Base-by-base conservation (phyloP, 108 stramenopile species). In the Fistulifera pelliculosa region DNA sequence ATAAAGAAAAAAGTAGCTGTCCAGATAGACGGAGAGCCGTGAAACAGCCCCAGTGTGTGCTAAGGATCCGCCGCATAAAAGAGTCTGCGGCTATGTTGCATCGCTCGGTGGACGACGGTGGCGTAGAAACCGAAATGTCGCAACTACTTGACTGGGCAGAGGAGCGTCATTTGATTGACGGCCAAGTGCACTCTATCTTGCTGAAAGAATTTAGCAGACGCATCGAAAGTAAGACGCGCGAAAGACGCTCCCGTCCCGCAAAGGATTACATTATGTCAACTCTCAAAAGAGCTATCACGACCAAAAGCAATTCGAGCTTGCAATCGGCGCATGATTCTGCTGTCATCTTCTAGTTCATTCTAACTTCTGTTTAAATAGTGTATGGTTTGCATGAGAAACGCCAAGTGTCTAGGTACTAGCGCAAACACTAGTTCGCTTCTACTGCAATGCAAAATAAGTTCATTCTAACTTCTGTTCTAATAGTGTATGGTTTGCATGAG, bases 21-120 rank as follows among this genome's bases (percentile, higher is more conserved):
- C 5, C 93, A 94, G 56, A 73, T 94, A 35, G 93, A 94, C 60
- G 93, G 93, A 8, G 93, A 94, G 61, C 93, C 93, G 1, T 90
- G 85, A 72, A 77, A 43, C 90, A 92, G 42, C 64, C 60, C 26
- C 54, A 41, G 3, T 79, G 83, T 42, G 79, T 66, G 2, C 52
- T 92, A 10, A 50, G 27, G 10, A 68, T 92, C 6, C 57, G 48
- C 13, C 77, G 81, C 16, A 85, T 87, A 64, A 66, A 62, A 49
- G 78, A 87, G 3, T 58, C 68, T 10, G 85, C 81, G 0, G 64
- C 69, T 10, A 85, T 87, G 90, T 57, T 92, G 56, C 84, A 92
- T 50, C 65, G 80, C 40, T 76, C 85, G 10, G 69, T 66, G 0
- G 63, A 73, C 17, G 80, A 83, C 26, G 77, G 78, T 24, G 85